Conservation (phyloP, 164 flowering plant species). For the Vitis riparia region DNA sequence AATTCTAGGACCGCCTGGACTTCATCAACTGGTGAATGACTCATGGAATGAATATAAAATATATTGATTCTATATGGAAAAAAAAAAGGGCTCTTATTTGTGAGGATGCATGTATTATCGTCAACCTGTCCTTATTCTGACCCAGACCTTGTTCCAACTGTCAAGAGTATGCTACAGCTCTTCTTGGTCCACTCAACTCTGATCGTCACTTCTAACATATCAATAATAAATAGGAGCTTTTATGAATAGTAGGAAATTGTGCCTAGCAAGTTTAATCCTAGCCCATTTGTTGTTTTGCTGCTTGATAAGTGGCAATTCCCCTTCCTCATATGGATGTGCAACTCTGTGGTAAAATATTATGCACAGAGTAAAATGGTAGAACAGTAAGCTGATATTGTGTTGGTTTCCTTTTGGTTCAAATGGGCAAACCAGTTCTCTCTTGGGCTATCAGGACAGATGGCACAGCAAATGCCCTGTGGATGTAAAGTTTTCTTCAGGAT, state of each 20-base stretch:
- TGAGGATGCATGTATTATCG: too few species aligned
- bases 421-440: neutral
- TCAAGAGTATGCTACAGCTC: too few species aligned
- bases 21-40: too few species aligned
- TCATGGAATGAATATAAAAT: slow-evolving; percentile 36
- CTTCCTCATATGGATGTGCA: neutral
- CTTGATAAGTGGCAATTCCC: neutral
- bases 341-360: neutral
- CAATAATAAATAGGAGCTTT: neutral
- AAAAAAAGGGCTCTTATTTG: too few species aligned
- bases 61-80: too few species aligned
- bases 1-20: too few species aligned
- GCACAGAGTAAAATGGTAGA: neutral
- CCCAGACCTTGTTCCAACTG: too few species aligned
- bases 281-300: neutral
- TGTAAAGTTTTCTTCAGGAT: neutral
- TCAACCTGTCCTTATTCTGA: too few species aligned
- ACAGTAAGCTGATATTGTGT: neutral
- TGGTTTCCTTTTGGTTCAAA: neutral
- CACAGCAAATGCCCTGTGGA: neutral
- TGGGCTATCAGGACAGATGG: neutral
- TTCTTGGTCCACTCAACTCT: slow-evolving; percentile 16
- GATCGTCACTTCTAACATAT: neutral
- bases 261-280: neutral
- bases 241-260: neutral